Conservation (phyloP, 139 green algal species). For the Coelastrella sp. region DNA sequence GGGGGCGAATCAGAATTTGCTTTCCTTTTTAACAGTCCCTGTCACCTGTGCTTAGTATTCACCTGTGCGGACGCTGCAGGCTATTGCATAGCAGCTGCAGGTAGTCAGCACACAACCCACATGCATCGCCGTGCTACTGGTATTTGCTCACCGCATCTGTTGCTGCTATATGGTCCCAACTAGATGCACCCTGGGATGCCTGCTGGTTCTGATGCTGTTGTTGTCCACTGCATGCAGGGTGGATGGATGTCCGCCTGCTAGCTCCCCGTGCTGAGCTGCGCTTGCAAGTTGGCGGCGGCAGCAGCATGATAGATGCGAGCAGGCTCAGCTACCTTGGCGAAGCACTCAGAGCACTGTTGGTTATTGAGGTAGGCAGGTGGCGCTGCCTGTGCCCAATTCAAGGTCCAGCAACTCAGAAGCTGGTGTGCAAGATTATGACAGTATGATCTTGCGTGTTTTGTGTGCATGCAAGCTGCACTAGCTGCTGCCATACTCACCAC, state of each 20-base stretch:
- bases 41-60: background rate
- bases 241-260: conserved; percentile 79
- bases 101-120: too few species aligned
- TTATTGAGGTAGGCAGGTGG: conserved; percentile 60
- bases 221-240: conserved; percentile 60
- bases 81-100: too few species aligned
- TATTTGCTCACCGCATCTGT: background rate
- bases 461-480: background rate
- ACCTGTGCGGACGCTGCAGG: background rate
- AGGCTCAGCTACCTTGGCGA: conserved; percentile 82
- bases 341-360: conserved; percentile 80
- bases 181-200: background rate
- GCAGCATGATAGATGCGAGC: conserved; percentile 64
- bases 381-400: background rate
- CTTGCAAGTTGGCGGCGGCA: conserved; percentile 70
- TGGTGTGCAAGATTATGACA: background rate
- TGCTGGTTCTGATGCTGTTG: background rate
- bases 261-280: conserved; percentile 85
- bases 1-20: background rate
- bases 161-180: background rate
- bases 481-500: background rate
- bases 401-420: background rate
- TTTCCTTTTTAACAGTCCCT: background rate
- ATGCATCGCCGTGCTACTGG: background rate
- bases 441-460: background rate